phyloP scores from a whole-genome alignment of 805 yeast species.

The Hanseniaspora mollemarum region DNA sequence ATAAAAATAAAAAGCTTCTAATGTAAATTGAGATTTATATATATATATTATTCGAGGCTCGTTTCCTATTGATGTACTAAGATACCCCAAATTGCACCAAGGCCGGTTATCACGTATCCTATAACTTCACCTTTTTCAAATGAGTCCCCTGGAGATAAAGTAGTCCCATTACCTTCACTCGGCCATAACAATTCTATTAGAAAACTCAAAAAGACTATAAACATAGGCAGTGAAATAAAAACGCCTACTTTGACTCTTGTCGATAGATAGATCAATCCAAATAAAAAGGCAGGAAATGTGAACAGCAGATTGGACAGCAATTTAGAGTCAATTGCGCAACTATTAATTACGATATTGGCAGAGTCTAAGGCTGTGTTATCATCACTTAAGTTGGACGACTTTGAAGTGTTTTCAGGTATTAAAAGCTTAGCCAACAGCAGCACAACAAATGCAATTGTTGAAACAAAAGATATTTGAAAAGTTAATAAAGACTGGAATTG shows the following conservation, averaged over 20 bases:
- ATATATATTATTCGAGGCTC: not conserved
- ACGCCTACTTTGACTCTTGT: conserved; percentile 9
- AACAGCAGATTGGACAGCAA: conserved; percentile 5
- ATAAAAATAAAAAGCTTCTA: too few species aligned
- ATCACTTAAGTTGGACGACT: not conserved
- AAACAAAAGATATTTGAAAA: conserved; percentile 10
- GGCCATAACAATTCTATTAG: conserved; percentile 1
- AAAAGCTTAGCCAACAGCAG: not conserved
- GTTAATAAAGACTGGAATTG: conserved; percentile 13
- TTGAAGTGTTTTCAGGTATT: not conserved
- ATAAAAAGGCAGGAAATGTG: conserved; percentile 1
- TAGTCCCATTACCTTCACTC: conserved; percentile 1
- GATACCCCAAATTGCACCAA: conserved; percentile 13
- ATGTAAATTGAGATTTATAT: not conserved
- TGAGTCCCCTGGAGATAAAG: not conserved
- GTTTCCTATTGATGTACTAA: conserved; percentile 7
- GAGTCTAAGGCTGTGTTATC: not conserved
- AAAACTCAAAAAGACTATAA: conserved; percentile 1
- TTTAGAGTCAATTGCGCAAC: conserved; percentile 3
- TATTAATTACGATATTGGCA: not conserved
- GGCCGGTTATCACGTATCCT: conserved; percentile 8
- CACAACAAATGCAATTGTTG: not conserved
- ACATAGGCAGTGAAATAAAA: conserved; percentile 11
- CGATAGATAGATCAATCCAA: conserved; percentile 9
- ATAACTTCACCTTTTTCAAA: conserved; percentile 4